Percentiles rank a stretch among this genome's conserved stretches.
These are phyloP conservation scores for Hanseniaspora taiwanica DNA, from an alignment of 805 yeast genomes.

Conservation along the genomic window DNA sequence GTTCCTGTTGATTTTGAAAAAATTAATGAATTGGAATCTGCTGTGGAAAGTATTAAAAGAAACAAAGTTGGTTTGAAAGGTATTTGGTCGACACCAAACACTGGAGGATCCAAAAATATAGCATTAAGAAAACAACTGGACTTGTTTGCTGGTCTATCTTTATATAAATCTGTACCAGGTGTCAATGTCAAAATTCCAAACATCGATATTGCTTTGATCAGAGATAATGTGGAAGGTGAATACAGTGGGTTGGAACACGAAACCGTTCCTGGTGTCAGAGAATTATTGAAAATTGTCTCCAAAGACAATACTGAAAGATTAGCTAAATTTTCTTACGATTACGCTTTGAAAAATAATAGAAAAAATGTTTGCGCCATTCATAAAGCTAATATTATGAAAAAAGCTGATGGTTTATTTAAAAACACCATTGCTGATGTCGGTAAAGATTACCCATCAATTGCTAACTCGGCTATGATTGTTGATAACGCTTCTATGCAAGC, in stretches of 20 bases:
- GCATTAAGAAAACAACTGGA: conserved; percentile 94
- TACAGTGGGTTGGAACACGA: conserved; percentile 97
- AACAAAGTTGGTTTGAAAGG: conserved; percentile 96
- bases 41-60: conserved; percentile 83
- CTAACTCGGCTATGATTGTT: conserved; percentile 68
- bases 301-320: conserved; percentile 91
- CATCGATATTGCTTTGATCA: conserved; percentile 85
- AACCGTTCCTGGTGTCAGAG: conserved; percentile 65
- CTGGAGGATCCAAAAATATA: conserved; percentile 79
- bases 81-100: conserved; percentile 74
- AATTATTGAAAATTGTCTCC: conserved; percentile 72
- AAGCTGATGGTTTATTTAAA: conserved; percentile 96
- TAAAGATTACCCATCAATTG: conserved; percentile 73
- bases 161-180: conserved; percentile 89
- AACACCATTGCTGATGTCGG: conserved; percentile 81
- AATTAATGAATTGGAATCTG: conserved; percentile 62
- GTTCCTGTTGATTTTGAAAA: conserved; percentile 93
- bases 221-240: conserved; percentile 99
- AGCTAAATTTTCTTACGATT: conserved; percentile 94
- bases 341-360: conserved; percentile 85
- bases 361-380: conserved; percentile 91
- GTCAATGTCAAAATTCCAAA: conserved; percentile 79
- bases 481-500: conserved; percentile 99
- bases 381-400: conserved; percentile 98
- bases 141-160: conserved; percentile 88